These are phyloP conservation scores for Heliamphora pulchella DNA, from an alignment of 179 eudicot species.

Conservation along the genomic window DNA sequence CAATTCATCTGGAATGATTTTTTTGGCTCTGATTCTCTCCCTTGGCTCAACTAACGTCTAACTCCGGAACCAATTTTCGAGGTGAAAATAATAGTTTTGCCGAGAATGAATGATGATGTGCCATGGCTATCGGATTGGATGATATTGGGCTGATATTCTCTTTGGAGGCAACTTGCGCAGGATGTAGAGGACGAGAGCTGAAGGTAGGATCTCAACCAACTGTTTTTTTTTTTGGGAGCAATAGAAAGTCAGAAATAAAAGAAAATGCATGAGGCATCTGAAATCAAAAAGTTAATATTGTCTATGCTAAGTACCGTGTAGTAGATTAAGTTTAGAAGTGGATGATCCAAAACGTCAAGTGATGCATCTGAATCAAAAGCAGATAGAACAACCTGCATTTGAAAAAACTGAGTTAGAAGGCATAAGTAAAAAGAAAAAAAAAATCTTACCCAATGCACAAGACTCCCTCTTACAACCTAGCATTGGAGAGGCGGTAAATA, in stretches of 20 bases:
- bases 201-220: conserved; percentile 91
- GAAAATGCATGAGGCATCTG: background rate
- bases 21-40: background rate
- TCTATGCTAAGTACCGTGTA: conserved; percentile 52
- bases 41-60: conserved; percentile 14
- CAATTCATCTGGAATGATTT: conserved; percentile 1
- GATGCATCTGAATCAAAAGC: conserved; percentile 76
- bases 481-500: no score
- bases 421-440: background rate
- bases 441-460: background rate
- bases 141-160: conserved; percentile 69
- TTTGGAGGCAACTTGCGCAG: conserved; percentile 89
- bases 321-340: conserved; percentile 63
- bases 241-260: background rate
- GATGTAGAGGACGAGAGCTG: conserved; percentile 81
- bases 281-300: background rate
- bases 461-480: no score
- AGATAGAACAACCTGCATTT: conserved; percentile 59
- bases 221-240: conserved; percentile 26
- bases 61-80: conserved; percentile 13
- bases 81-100: conserved; percentile 6
- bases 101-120: background rate
- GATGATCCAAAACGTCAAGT: conserved; percentile 80
- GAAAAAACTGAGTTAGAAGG: background rate
- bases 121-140: conserved; percentile 52